Evolutionary conservation across 352 stramenopile genomes (phyloP), one percentile per base, ranked within the genome.

Genomic region (Globisporangium spinosum): DNA sequence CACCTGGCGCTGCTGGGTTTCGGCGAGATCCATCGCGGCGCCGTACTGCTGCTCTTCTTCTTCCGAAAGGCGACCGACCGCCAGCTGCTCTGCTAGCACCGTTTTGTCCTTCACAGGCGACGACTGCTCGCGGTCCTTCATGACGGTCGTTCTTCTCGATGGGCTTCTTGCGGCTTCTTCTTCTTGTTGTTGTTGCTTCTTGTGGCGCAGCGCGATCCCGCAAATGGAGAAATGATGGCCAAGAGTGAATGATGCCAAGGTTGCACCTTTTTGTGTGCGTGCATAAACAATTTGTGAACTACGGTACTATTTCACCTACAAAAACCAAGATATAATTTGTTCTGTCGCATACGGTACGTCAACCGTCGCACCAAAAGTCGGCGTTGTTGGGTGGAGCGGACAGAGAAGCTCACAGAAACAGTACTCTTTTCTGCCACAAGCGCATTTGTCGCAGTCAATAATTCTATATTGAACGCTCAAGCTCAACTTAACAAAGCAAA

Each of bases 1-100:
- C 34, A 93, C 69, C 29, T 77, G 65, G 5, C 85, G 78, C 57
- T 83, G 79, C 74, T 79, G 84, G 12, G 71, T 69, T 53, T 89
- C 81, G 29, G 82, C 63, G 1, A 64, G 35, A 63, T 82, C 70
- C n/a, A 43, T 69, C 1, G 43, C 61, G 17, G 59, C 47, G 47
- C 58, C 65, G 22, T 62, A 70, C 23, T 22, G 58, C 12, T 62
- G 49, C 35, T 70, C 65, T 8, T 67, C 65, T 54, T 70, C 65
- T 13, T 64, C 62, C 15, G 65, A 70, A 15, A 40, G 40, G n/a
- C 17, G 59, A 5, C 25, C 27, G 17, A 17, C 22, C 54, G 54
- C 15, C 8, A 23, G 43, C 4, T 51, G 43, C 43, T 51, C 43
- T 8, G 43, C 17, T 51, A 23, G 17, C 64, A 32, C 17, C 43